phyloP scores from a whole-genome alignment of 2,329 filamentous ascomycete genomes.

The Cladosporium sp. region DNA sequence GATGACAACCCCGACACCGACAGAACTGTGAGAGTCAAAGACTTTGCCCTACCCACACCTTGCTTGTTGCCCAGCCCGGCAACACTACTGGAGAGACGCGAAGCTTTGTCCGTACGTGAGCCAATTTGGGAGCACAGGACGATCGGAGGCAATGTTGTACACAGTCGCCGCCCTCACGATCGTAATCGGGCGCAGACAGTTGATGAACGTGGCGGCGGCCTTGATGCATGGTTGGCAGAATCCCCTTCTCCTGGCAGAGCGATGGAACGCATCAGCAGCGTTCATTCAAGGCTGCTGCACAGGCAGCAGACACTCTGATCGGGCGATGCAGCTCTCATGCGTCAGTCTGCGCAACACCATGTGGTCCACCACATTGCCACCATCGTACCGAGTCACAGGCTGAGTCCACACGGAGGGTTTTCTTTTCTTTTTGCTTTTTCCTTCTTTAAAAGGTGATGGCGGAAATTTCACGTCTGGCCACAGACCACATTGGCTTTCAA shows the following conservation, averaged over 20 bases:
- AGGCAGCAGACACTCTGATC: constrained; percentile 21
- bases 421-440: too few species aligned
- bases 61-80: constrained; percentile 18
- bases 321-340: too few species aligned
- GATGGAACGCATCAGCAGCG: neutral
- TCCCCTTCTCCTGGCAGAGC: neutral
- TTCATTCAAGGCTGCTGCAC: constrained; percentile 11
- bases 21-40: constrained; percentile 11
- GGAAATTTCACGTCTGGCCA: constrained; percentile 13
- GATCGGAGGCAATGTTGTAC: constrained; percentile 19
- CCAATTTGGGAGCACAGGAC: constrained; percentile 16
- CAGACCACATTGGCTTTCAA: constrained; percentile 64
- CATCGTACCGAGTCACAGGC: neutral
- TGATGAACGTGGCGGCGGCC: constrained; percentile 5
- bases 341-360: neutral
- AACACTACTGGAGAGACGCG: constrained; percentile 17
- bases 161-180: constrained; percentile 18
- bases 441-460: too few species aligned
- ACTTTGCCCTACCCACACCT: constrained; percentile 16
- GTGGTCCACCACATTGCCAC: neutral
- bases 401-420: too few species aligned
- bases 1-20: neutral
- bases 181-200: constrained; percentile 14
- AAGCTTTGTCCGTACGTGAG: constrained; percentile 17
- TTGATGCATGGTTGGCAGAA: constrained; percentile 15